phyloP scores from a whole-genome alignment of 208 protist species.

The Acanthamoeba culbertsoni region DNA sequence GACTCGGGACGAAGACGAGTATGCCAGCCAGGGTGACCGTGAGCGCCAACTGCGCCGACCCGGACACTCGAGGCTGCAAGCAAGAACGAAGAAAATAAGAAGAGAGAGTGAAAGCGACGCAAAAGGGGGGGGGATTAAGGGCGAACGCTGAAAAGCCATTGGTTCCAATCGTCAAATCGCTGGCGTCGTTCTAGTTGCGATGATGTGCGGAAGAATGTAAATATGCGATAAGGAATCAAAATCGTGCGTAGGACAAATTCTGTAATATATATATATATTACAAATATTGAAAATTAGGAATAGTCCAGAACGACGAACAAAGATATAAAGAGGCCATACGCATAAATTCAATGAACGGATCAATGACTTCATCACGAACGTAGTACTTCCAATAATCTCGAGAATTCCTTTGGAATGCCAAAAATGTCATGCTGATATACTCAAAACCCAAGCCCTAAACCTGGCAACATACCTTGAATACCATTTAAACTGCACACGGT shows the following conservation, averaged over 20 bases:
- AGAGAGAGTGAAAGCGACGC: neutral
- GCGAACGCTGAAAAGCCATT: conserved; percentile 30
- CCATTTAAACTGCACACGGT: neutral
- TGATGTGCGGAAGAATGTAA: neutral
- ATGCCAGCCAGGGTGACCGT: neutral
- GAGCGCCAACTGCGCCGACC: conserved; percentile 12
- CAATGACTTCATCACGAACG: neutral
- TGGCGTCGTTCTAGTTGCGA: neutral
- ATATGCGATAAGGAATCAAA: neutral
- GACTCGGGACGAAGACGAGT: neutral
- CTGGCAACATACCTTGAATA: conserved; percentile 43
- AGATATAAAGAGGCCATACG: neutral
- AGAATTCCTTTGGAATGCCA: too few relatives aligned
- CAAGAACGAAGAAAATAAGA: neutral
- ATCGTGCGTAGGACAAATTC: neutral
- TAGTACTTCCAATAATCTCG: neutral
- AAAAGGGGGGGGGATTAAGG: neutral
- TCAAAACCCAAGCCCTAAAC: too few relatives aligned
- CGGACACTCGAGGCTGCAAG: neutral
- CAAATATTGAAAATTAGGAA: neutral
- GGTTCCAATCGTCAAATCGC: neutral
- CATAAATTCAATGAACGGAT: neutral
- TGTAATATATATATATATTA: too few relatives aligned
- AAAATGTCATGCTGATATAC: too few relatives aligned
- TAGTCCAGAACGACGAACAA: neutral